Base-by-base conservation (phyloP, 2,329 filamentous ascomycete genomes). In the Fusarium brevicatenulatum region DNA sequence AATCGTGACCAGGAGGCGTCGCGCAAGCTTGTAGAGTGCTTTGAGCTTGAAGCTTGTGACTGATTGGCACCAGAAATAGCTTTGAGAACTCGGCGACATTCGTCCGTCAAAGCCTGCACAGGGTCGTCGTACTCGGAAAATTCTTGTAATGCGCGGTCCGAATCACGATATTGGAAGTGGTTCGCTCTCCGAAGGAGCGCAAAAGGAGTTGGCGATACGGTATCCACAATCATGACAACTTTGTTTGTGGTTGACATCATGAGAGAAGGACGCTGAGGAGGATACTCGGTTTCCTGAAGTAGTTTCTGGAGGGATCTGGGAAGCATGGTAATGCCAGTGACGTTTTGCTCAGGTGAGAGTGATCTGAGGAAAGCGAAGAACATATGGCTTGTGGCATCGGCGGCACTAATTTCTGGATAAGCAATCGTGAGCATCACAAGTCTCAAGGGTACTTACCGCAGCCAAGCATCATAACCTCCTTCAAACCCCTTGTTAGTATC, bases 321-420 rank as follows among this genome's bases (percentile, higher is more conserved):
- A 21, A 99, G 88, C 72, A 92, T 89, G 1, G 95, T 93, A 69
- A 98, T 97, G 52, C 93, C 93, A 71, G 90, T 93, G 58, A 92
- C 85, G 36, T 90, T 89, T 71, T 91, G 89, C 71, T 95, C 92
- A n/a, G 96, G 95, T 4, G 94, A 91, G 52, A 97, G 85, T 2
- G 95, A 98, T 76, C 96, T 90, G 53, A 99, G 89, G 81, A 98
- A 99, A 63, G 96, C 96, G 80, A 99, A 99, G 86, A 99, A 99
- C 61, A 99, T 86, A 85, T 99, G 96, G 78, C 95, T 97, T 25
- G 95, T 95, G 60, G 96, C 96, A 86, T 98, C 95, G 66, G 96
- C 96, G 68, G 95, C 95, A 78, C 93, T 97, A 58, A 21, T 37
- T 60, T 28, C 30, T n/a, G 19, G 49, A 57, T 78, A 23, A 79